Percentiles rank a stretch among this genome's conserved stretches.
Conservation (phyloP, 306 rosid genomes). For the Lupinus albus region DNA sequence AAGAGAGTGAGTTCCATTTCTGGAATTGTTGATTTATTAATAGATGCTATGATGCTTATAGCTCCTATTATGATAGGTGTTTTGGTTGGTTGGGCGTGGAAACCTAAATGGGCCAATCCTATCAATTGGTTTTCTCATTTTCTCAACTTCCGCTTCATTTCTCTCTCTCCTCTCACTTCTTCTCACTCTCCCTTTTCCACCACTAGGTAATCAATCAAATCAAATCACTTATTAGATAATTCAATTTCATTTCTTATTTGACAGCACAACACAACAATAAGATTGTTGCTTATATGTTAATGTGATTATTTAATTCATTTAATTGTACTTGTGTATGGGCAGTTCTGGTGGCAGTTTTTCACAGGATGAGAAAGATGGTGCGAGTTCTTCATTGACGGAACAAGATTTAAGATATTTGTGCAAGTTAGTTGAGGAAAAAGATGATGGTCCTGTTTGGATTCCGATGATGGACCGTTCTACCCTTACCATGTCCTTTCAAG, state of each 20-base stretch:
- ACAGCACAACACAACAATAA: too few relatives aligned
- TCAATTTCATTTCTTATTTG: background rate
- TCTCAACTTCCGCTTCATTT: slow-evolving; percentile 40
- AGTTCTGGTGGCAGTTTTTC: slow-evolving; percentile 43
- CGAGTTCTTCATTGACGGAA: slow-evolving; percentile 46
- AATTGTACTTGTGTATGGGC: background rate
- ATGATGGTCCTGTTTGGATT: slow-evolving; percentile 89
- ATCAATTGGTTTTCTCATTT: slow-evolving; percentile 28
- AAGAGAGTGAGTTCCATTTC: slow-evolving; percentile 25
- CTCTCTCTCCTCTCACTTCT: slow-evolving; percentile 38
- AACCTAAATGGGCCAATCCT: slow-evolving; percentile 77
- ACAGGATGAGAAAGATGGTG: slow-evolving; percentile 51
- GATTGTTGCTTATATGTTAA: too few relatives aligned
- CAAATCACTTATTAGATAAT: too few relatives aligned
- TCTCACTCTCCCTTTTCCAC: slow-evolving; percentile 29
- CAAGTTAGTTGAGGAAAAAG: slow-evolving; percentile 57
- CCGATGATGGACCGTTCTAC: slow-evolving; percentile 96
- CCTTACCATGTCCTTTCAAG: slow-evolving; percentile 70
- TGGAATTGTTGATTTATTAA: slow-evolving; percentile 42
- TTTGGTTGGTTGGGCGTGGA: slow-evolving; percentile 91
- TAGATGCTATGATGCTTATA: slow-evolving; percentile 52
- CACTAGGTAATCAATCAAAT: slow-evolving; percentile 40
- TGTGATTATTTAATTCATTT: too few relatives aligned
- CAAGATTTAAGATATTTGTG: slow-evolving; percentile 51
- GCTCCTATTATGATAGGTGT: slow-evolving; percentile 76